phyloP scores from a whole-genome alignment of 495 filamentous ascomycete species.

The Penicillium angulare region DNA sequence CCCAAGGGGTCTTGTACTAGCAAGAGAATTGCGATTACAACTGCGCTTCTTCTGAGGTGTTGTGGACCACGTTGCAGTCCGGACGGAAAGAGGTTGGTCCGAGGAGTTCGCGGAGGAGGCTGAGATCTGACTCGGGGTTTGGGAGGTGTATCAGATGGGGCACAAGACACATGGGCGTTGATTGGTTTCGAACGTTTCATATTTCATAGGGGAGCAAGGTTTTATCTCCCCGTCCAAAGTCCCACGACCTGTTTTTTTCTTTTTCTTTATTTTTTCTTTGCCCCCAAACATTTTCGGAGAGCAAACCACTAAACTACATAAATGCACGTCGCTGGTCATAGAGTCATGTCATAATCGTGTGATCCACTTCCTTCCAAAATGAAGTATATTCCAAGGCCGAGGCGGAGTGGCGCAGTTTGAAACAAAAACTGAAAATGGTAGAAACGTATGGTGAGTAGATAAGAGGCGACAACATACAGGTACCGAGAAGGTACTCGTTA shows the following conservation, averaged over 20 bases:
- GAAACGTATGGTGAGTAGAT: background rate
- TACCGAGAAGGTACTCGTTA: conserved; percentile 8
- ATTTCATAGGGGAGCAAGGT: background rate
- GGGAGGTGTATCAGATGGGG: background rate
- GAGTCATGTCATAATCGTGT: conserved; percentile 26
- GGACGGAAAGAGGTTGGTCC: conserved; percentile 21
- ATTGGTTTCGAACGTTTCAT: background rate
- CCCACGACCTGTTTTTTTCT: conserved; percentile 3
- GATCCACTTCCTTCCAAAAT: background rate
- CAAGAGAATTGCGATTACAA: conserved; percentile 17
- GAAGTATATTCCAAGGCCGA: background rate
- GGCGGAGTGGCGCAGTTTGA: background rate
- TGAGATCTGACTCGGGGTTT: conserved; percentile 7
- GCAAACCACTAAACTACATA: conserved; percentile 26
- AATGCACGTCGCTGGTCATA: conserved; percentile 30
- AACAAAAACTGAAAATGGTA: background rate
- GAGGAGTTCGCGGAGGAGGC: conserved; percentile 11
- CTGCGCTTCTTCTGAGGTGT: conserved; percentile 15
- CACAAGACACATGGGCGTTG: background rate
- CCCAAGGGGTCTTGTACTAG: background rate
- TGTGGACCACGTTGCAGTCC: conserved; percentile 21
- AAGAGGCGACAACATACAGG: background rate
- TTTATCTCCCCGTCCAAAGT: background rate
- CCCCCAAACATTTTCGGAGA: background rate
- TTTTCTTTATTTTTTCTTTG: no score